These are phyloP conservation scores for Leishmania tarentolae DNA, from an alignment of 208 protist species.

Conservation along the genomic window DNA sequence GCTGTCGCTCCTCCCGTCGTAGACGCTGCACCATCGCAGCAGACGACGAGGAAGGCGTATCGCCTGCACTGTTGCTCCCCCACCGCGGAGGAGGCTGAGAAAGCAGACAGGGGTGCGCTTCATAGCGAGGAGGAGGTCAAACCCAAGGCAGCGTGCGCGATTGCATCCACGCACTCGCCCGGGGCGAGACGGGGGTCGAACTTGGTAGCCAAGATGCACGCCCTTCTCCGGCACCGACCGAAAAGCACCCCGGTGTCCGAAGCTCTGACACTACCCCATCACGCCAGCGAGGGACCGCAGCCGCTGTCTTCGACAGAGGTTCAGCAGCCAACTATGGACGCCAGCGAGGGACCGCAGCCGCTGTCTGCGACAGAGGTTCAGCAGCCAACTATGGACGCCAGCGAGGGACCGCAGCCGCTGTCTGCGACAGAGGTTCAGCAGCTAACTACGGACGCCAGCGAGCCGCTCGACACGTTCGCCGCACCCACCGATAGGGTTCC, in stretches of 20 bases:
- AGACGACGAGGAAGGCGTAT: neutral
- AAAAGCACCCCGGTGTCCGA: neutral
- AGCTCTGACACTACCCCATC: neutral
- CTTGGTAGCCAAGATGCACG: conserved; percentile 6
- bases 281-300: neutral
- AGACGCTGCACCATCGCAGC: neutral
- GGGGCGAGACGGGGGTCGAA: neutral
- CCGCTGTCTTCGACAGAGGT: too few relatives aligned
- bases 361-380: too few relatives aligned
- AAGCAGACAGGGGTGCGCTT: neutral
- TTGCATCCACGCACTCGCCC: neutral
- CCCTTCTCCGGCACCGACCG: neutral
- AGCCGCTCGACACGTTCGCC: neutral
- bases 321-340: too few relatives aligned
- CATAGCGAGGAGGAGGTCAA: neutral
- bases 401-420: neutral
- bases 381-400: too few relatives aligned
- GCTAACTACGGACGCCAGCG: neutral
- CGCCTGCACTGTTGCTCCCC: conserved; percentile 12
- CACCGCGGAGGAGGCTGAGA: neutral
- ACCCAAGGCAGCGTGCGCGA: neutral
- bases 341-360: too few relatives aligned
- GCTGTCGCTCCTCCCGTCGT: neutral
- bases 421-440: neutral
- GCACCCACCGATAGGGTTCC: neutral